phyloP scores from a whole-genome alignment of 345 rosid genomes.

The Noccaea bulbosa region DNA sequence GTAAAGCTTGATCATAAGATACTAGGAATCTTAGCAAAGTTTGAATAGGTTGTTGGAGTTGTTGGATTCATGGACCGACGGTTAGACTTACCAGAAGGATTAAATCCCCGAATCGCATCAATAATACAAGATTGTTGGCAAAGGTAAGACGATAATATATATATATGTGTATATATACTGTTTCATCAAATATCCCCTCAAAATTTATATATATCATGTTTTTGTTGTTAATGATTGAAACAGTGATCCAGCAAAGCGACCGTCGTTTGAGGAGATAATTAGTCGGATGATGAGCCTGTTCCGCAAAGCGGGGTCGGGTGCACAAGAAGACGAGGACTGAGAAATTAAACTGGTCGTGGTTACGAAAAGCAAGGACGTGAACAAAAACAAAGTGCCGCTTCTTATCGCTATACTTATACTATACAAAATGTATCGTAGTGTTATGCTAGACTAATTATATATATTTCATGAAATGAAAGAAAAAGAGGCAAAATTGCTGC shows the following conservation, averaged over 20 bases:
- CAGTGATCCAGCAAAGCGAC: slow-evolving; percentile 72
- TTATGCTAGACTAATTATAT: neutral
- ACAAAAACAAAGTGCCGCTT: slow-evolving; percentile 3
- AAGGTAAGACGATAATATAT: too few relatives aligned
- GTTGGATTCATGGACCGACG: slow-evolving; percentile 97
- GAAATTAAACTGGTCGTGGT: neutral
- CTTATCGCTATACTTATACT: neutral
- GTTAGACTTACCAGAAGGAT: slow-evolving; percentile 71
- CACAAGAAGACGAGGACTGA: slow-evolving; percentile 38
- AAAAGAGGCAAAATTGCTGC: neutral
- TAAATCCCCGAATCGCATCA: slow-evolving; percentile 67
- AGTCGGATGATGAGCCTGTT: slow-evolving; percentile 55
- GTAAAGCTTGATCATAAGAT: neutral
- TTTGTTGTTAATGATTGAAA: neutral
- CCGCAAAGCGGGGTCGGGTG: slow-evolving; percentile 43
- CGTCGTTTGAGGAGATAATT: slow-evolving; percentile 78
- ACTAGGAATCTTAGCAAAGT: neutral
- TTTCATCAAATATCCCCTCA: neutral
- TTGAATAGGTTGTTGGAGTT: slow-evolving; percentile 69
- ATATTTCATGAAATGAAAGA: neutral
- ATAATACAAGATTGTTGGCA: slow-evolving; percentile 78
- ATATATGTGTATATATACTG: neutral
- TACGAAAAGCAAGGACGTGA: slow-evolving; percentile 5
- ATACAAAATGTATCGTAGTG: slow-evolving; percentile 18
- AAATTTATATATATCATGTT: neutral